Evolutionary conservation across 768 basidiomycete genomes (phyloP).

Genomic region (Dioszegia aurantiaca): DNA sequence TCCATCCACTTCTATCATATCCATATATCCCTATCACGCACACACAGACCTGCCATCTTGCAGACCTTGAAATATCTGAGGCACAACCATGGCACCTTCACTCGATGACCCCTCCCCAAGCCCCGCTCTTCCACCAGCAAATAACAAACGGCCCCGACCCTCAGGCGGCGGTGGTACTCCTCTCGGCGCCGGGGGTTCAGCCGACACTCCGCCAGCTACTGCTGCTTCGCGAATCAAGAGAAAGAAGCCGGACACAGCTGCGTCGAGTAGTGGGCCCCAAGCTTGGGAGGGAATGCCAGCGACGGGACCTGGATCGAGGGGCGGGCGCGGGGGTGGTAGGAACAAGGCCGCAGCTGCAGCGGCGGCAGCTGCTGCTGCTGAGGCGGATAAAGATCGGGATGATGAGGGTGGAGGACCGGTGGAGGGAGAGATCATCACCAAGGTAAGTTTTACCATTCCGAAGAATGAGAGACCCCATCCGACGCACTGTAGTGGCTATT

Average conservation of each 20-base stretch:
- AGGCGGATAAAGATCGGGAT: constrained; percentile 23
- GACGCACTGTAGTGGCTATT: too few relatives aligned
- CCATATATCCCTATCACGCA: too few relatives aligned
- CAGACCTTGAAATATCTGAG: background rate
- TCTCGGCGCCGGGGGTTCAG: constrained; percentile 4
- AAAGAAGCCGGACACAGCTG: constrained; percentile 26
- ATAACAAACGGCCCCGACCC: constrained; percentile 27
- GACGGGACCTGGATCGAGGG: constrained; percentile 11
- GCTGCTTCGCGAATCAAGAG: constrained; percentile 25
- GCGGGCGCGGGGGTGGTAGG: background rate
- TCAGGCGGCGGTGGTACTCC: constrained; percentile 11
- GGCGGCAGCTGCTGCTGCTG: background rate
- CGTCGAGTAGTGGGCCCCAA: background rate
- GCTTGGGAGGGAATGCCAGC: background rate
- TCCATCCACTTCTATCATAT: too few relatives aligned
- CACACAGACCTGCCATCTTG: background rate
- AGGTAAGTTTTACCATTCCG: too few relatives aligned
- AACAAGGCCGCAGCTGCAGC: background rate
- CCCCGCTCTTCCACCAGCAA: constrained; percentile 27
- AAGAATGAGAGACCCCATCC: too few relatives aligned
- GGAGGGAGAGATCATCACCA: constrained; percentile 37
- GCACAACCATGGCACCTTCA: constrained; percentile 4
- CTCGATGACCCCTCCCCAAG: constrained; percentile 25
- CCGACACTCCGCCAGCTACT: background rate
- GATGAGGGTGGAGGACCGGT: constrained; percentile 25